Base-by-base conservation (phyloP, 164 flowering plant genomes). In the Dillenia suffruticosa region DNA sequence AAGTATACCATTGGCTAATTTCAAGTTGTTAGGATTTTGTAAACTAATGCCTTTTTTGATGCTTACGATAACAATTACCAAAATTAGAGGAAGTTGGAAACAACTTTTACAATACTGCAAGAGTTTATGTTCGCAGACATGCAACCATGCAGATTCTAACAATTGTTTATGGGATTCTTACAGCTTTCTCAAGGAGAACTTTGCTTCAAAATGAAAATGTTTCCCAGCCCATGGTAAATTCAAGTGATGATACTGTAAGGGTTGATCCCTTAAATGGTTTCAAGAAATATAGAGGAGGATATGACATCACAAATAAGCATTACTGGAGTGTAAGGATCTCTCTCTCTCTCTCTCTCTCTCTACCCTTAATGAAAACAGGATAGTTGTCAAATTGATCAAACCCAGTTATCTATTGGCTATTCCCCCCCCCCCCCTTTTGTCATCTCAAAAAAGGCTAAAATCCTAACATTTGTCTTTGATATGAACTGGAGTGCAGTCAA, bases 251-350 rank as follows among this genome's bases (percentile, higher is more conserved):
- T 40, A 89, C 92, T 12, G 82, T 70, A 26, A 79, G 98, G 67
- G 75, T 78, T 1, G 98, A 92, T 70, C 98, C 98, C 70, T 64
- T 92, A 43, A 67, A 89, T 43, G 51, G 69, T 46, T 76, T 88
- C 63, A 81, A 78, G 66, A 86, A 83, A 63, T 89, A 89, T 72
- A 86, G 81, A 82, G 95, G 98, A 55, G 96, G 95, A 14, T 92
- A 67, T 72, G 77, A 92, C 79, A 70, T 92, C 61, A 86, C 85
- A 66, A 82, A 87, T 82, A 76, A 76, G 61, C 88, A 92, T 60
- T 92, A 92, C 40, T 92, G 96, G 98, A 84, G 89, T 85, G 98
- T 92, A 84, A 82, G 69, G 40, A 32, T 32, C 40, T 13, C 48
- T 45, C 57, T 69, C 68, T 59, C 67, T 68, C 59, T 56, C 54